Evolutionary conservation across 768 basidiomycete species (phyloP), one percentile per base, ranked within the genome.

Genomic region (Roridomyces roridus): DNA sequence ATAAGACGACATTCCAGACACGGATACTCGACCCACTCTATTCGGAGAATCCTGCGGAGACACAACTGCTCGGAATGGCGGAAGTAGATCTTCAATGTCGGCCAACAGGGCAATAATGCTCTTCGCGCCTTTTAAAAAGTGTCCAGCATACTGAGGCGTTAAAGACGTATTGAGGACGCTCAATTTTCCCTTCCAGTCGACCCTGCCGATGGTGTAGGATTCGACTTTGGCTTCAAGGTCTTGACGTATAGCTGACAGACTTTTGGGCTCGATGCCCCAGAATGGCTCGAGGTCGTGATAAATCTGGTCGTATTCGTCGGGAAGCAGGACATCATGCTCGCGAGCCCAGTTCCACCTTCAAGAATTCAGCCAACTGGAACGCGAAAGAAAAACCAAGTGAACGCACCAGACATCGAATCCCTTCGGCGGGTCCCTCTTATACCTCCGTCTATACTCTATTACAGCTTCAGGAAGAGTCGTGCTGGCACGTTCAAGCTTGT

Each of bases 401-500:
- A 73, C 75, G 74, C 75, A 94, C 94, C 94, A 96, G 28, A 81
- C 75, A 67, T 94, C 93, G 59, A 97, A 98, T 0, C 95, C 95
- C 47, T 81, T 83, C 0, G 96, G 94, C 6, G 95, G 96, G 43
- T 84, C 74, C 39, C 91, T 81, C n/a, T 75, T 78, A 72, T 94
- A 95, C 53, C 93, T 77, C 54, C 81, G 76, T 52, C 75, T 78
- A 70, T 98, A 97, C 69, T 94, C 93, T 20, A 69, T 67, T 1
- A 91, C 91, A 4, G 93, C 95, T 29, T 88, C 79, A 26, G 78
- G 77, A 15, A 97, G 73, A 2, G 88, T 90, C 65, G 80, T 85
- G 72, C 92, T 94, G 63, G 95, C 92, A 48, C 79, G 77, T 8
- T 76, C 70, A 25, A 94, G 76, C 63, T 87, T 80, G 0, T 72